These are phyloP conservation scores for Hymenotorrendiella dingleyae DNA, from an alignment of 2,329 filamentous ascomycete species.

Conservation along the genomic window DNA sequence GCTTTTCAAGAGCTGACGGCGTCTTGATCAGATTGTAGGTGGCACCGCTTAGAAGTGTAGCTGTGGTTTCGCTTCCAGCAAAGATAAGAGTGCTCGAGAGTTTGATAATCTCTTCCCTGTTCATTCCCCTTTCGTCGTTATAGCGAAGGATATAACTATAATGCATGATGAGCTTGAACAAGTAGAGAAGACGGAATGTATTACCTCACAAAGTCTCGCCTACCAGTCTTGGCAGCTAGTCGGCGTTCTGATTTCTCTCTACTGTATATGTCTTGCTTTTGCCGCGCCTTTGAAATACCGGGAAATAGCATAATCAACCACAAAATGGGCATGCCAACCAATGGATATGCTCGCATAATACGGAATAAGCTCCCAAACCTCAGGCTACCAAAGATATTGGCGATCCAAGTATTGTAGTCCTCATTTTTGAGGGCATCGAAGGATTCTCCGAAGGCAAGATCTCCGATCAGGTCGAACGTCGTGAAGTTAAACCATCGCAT, in stretches of 20 bases:
- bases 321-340: constrained; percentile 6
- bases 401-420: constrained; percentile 24
- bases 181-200: not conserved
- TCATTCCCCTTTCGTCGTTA: constrained; percentile 5
- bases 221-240: constrained; percentile 19
- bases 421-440: constrained; percentile 31
- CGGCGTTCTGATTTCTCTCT: constrained; percentile 10
- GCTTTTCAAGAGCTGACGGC: constrained; percentile 21
- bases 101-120: constrained; percentile 1
- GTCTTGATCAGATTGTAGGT: constrained; percentile 50
- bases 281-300: constrained; percentile 4
- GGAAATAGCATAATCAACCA: constrained; percentile 5
- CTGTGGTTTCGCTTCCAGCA: constrained; percentile 31
- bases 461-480: constrained; percentile 28
- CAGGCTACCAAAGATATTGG: constrained; percentile 21
- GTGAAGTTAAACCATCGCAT: constrained; percentile 10
- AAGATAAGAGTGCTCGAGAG: constrained; percentile 16
- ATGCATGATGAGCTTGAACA: not conserved
- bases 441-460: constrained; percentile 38
- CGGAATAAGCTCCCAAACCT: constrained; percentile 13
- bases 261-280: constrained; percentile 17
- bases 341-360: constrained; percentile 10
- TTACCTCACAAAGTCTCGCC: constrained; percentile 31
- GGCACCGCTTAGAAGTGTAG: constrained; percentile 24
- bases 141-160: constrained; percentile 5